phyloP scores from a whole-genome alignment of 352 stramenopile species.

The Thalassiosira mediterranea region DNA sequence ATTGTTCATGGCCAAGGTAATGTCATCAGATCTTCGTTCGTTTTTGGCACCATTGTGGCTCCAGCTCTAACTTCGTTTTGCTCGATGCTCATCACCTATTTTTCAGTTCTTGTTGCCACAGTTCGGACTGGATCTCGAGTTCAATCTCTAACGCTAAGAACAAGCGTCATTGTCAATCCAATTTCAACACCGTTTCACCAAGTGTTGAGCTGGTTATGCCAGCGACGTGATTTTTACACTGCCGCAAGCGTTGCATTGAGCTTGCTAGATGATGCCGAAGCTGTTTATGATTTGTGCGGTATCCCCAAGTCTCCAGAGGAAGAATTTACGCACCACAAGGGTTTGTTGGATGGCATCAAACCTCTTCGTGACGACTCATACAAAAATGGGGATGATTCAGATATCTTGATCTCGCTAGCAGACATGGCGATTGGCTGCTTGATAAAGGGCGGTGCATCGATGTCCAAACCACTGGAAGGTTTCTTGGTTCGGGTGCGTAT shows the following conservation, averaged over 20 bases:
- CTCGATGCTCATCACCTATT: slow-evolving; percentile 1
- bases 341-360: slow-evolving; percentile 76
- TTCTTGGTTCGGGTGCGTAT: slow-evolving; percentile 56
- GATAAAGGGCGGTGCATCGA: slow-evolving; percentile 65
- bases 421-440: slow-evolving; percentile 81
- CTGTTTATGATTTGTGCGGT: slow-evolving; percentile 69
- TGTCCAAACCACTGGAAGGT: slow-evolving; percentile 68
- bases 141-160: slow-evolving; percentile 54
- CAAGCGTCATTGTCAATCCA: slow-evolving; percentile 61
- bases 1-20: slow-evolving; percentile 62
- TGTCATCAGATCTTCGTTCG: not conserved
- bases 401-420: slow-evolving; percentile 60
- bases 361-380: slow-evolving; percentile 40
- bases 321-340: slow-evolving; percentile 58
- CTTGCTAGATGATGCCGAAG: slow-evolving; percentile 70
- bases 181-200: slow-evolving; percentile 71
- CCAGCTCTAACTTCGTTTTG: not conserved
- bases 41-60: not conserved
- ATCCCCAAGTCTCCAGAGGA: slow-evolving; percentile 48
- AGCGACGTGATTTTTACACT: slow-evolving; percentile 75
- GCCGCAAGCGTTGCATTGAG: slow-evolving; percentile 73
- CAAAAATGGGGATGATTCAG: slow-evolving; percentile 15
- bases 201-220: slow-evolving; percentile 75
- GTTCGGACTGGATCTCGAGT: slow-evolving; percentile 29
- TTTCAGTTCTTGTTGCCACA: slow-evolving; percentile 39